phyloP scores from a whole-genome alignment of 2,329 filamentous ascomycete genomes.

The Pseudogymnoascus destructans region DNA sequence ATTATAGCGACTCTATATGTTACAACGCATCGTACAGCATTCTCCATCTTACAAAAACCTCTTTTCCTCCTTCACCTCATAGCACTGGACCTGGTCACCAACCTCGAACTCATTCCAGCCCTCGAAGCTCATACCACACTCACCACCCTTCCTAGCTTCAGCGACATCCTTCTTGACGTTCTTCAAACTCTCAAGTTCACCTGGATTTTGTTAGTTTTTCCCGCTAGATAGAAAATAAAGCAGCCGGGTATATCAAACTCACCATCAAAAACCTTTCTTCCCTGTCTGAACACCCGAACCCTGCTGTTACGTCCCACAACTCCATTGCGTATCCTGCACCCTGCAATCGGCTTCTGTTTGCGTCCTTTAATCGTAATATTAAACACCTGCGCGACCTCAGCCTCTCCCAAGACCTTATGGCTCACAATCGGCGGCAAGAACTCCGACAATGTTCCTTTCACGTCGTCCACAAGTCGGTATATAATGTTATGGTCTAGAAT shows the following conservation, averaged over 20 bases:
- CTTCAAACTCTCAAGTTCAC: slow-evolving; percentile 68
- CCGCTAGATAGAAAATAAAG: neutral
- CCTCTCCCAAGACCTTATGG: slow-evolving; percentile 69
- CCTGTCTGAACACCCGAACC: slow-evolving; percentile 59
- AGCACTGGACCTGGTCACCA: slow-evolving; percentile 80
- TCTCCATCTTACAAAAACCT: slow-evolving; percentile 23
- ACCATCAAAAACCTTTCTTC: slow-evolving; percentile 71
- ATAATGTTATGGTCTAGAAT: slow-evolving; percentile 82
- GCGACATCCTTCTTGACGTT: slow-evolving; percentile 82
- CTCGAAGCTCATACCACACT: slow-evolving; percentile 82
- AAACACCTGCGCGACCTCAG: slow-evolving; percentile 73
- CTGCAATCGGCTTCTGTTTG: slow-evolving; percentile 63
- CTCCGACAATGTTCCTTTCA: slow-evolving; percentile 54
- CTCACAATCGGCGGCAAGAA: slow-evolving; percentile 54
- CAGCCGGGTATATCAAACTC: slow-evolving; percentile 29
- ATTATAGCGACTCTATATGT: slow-evolving; percentile 1
- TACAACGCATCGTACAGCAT: slow-evolving; percentile 8
- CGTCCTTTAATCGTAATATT: slow-evolving; percentile 66
- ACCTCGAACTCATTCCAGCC: slow-evolving; percentile 64
- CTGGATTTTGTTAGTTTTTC: slow-evolving; percentile 32
- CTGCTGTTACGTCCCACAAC: slow-evolving; percentile 47
- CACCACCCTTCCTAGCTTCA: slow-evolving; percentile 83
- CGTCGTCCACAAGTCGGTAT: slow-evolving; percentile 64
- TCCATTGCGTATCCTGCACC: slow-evolving; percentile 78
- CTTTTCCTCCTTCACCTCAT: slow-evolving; percentile 66